Base-by-base conservation (phyloP, 495 filamentous ascomycete species). In the Trichoderma orchidacearum region DNA sequence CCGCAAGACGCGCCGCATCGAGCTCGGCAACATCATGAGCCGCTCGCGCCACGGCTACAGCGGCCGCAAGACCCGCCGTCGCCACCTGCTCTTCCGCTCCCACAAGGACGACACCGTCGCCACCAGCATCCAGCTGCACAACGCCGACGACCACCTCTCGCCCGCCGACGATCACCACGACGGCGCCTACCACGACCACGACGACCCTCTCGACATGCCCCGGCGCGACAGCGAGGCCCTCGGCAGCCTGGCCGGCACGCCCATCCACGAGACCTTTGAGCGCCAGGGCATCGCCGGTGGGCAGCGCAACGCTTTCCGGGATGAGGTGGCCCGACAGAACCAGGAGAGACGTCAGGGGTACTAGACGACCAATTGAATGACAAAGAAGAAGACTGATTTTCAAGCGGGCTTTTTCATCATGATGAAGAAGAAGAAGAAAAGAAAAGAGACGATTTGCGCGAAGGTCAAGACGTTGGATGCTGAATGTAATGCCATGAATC, bases 1-100 rank as follows among this genome's bases (percentile, higher is more conserved):
- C 58, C 62, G 70, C 28, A 63, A 63, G 30, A 34, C 58, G 8
- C 64, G 74, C 25, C 41, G 63, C 28, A 68, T 75, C 52, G 65
- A 60, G 0, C 52, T 75, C 9, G 71, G 69, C 51, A 70, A 66
- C 35, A 61, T 75, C 57, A 71, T 75, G 70, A 63, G 68, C 30
- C 70, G 69, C 48, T 54, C 63, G n/a, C 55, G 63, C 30, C 32
- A 65, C 45, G 66, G 67, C 55, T 66, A 68, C 59, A 68, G 64
- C 56, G 58, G 62, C 9, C 56, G 66, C 54, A 67, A 70, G 66
- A 64, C 61, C 57, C 56, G 67, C 35, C 59, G 61, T 31, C 58
- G 66, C 51, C n/a, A n/a, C n/a, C 62, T 63, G 17, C 45, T 70
- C 48, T 41, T 54, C 27, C 56, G 58, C 36, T 60, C 58, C 36